phyloP scores from a whole-genome alignment of 495 filamentous ascomycete genomes.

The Ramalina intermedia region DNA sequence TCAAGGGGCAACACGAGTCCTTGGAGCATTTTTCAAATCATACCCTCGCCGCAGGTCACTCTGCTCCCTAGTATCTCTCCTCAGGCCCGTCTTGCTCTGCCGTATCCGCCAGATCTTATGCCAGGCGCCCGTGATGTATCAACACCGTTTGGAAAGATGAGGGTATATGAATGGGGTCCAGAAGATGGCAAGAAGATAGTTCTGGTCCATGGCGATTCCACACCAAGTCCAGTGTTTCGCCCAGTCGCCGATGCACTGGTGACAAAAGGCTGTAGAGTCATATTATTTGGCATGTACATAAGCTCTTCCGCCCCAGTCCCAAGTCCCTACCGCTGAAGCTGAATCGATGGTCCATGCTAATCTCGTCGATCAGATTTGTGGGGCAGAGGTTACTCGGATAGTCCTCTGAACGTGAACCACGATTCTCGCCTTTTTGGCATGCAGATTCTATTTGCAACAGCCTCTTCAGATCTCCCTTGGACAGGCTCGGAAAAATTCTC shows the following conservation, averaged over 20 bases:
- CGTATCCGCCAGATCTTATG: slow-evolving; percentile 61
- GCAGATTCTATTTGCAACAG: slow-evolving; percentile 57
- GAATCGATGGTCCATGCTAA: not conserved
- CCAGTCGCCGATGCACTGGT: slow-evolving; percentile 44
- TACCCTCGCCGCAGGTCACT: slow-evolving; percentile 33
- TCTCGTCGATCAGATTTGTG: slow-evolving; percentile 32
- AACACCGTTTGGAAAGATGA: slow-evolving; percentile 64
- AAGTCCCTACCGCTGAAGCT: not conserved
- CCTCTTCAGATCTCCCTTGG: slow-evolving; percentile 59
- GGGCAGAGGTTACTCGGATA: slow-evolving; percentile 65
- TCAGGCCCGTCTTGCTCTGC: slow-evolving; percentile 33
- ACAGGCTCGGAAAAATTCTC: slow-evolving; percentile 45
- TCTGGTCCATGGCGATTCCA: slow-evolving; percentile 76
- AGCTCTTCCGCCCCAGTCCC: not conserved
- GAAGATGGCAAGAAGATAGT: slow-evolving; percentile 63
- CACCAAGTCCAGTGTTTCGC: slow-evolving; percentile 59
- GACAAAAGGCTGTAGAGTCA: slow-evolving; percentile 62
- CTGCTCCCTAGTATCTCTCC: slow-evolving; percentile 31
- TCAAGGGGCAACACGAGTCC: not conserved
- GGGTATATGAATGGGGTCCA: slow-evolving; percentile 88
- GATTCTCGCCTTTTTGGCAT: slow-evolving; percentile 59
- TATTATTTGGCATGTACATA: slow-evolving; percentile 53
- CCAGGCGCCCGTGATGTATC: slow-evolving; percentile 62
- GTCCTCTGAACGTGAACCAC: slow-evolving; percentile 51
- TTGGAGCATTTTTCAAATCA: slow-evolving; percentile 1